Percentiles rank a stretch among this genome's conserved stretches.
Conservation (phyloP, 2,329 filamentous ascomycete genomes). For the Pseudogymnoascus sp. region DNA sequence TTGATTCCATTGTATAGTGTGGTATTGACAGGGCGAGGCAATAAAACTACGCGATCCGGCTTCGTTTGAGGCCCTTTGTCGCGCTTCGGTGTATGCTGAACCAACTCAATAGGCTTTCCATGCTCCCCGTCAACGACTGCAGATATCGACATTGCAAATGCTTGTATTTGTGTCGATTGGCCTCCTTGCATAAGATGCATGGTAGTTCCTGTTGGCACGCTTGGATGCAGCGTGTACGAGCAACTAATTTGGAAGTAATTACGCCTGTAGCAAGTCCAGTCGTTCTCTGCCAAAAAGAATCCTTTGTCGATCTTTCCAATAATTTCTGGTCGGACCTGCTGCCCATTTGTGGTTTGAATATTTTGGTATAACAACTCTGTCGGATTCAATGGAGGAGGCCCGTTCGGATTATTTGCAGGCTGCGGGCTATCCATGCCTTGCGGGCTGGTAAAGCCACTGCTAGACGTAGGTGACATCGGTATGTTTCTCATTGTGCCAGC, state of each 20-base stretch:
- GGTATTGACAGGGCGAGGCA: slow-evolving; percentile 21
- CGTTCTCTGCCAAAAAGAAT: slow-evolving; percentile 57
- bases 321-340: slow-evolving; percentile 52
- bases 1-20: neutral
- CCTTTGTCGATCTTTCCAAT: slow-evolving; percentile 64
- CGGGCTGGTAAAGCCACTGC: slow-evolving; percentile 28
- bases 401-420: slow-evolving; percentile 11
- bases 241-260: slow-evolving; percentile 67
- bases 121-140: slow-evolving; percentile 57
- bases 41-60: slow-evolving; percentile 41
- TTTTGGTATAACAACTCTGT: slow-evolving; percentile 36
- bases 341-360: slow-evolving; percentile 43
- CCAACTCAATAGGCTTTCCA: slow-evolving; percentile 61
- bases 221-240: slow-evolving; percentile 50
- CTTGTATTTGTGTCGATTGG: slow-evolving; percentile 40
- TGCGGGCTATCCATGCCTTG: slow-evolving; percentile 27
- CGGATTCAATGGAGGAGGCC: slow-evolving; percentile 29
- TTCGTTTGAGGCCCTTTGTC: slow-evolving; percentile 63
- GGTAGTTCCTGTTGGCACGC: slow-evolving; percentile 37
- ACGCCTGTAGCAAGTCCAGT: slow-evolving; percentile 68
- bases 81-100: slow-evolving; percentile 68
- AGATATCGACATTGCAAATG: slow-evolving; percentile 59
- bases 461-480: slow-evolving; percentile 28
- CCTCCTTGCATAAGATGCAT: slow-evolving; percentile 29
- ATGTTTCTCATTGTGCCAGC: slow-evolving; percentile 23